A percentile compares a stretch with the other conserved stretches of the same genome.
phyloP scores from a whole-genome alignment of 148 eudicot genomes.

The Rhododendron kiyosumense region DNA sequence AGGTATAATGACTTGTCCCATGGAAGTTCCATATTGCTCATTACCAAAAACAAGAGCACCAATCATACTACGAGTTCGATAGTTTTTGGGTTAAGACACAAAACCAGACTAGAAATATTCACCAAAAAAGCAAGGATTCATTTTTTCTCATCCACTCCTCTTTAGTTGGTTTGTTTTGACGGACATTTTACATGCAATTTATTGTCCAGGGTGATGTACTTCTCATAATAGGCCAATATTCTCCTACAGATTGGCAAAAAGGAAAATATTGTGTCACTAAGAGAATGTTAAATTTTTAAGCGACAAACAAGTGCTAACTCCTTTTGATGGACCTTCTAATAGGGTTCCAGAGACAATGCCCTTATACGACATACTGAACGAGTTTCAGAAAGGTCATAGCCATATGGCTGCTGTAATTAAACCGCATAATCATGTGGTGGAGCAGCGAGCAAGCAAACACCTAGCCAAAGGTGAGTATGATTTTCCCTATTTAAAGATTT shows the following conservation, averaged over 20 bases:
- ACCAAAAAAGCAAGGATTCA: not conserved
- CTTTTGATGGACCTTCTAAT: slow-evolving; percentile 5
- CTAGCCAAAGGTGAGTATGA: slow-evolving; percentile 11
- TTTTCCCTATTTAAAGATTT: not conserved
- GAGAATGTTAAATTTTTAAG: not conserved
- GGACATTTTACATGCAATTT: not conserved
- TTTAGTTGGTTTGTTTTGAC: not conserved
- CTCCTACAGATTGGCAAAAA: not conserved
- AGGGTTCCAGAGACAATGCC: slow-evolving; percentile 65
- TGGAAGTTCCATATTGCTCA: not conserved
- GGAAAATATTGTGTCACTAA: not conserved
- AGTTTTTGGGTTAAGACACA: not conserved
- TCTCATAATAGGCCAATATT: not conserved
- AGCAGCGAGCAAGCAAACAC: slow-evolving; percentile 7
- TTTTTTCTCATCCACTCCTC: not conserved
- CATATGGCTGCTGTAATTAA: slow-evolving; percentile 62
- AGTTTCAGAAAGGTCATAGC: slow-evolving; percentile 68
- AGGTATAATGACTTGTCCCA: slow-evolving; percentile 27
- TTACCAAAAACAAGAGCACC: not conserved
- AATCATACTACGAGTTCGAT: not conserved
- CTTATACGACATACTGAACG: slow-evolving; percentile 60
- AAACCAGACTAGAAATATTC: not conserved
- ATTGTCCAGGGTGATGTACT: not conserved
- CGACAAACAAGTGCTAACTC: not conserved
- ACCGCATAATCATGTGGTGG: not conserved